Evolutionary conservation across 768 basidiomycete genomes (phyloP).

Genomic region (Trametes coccinea): DNA sequence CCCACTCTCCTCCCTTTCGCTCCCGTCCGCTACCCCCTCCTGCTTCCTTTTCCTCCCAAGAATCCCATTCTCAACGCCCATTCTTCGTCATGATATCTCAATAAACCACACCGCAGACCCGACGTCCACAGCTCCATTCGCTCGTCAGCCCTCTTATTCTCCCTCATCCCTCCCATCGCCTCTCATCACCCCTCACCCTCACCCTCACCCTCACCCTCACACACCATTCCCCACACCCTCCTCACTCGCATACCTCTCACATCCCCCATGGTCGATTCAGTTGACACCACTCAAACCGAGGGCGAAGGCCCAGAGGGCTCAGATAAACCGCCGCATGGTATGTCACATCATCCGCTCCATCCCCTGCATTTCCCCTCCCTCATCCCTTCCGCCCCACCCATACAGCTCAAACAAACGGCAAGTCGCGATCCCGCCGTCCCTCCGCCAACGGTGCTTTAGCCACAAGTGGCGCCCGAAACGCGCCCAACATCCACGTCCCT

Average conservation of each 20-base stretch:
- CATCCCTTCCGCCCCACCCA: constrained; percentile 8
- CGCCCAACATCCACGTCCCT: constrained; percentile 38
- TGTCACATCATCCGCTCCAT: constrained; percentile 2
- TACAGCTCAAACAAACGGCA: constrained; percentile 25
- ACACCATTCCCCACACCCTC: constrained; percentile 15
- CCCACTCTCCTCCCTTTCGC: constrained; percentile 2
- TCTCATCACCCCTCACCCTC: constrained; percentile 17
- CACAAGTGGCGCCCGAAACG: constrained; percentile 21
- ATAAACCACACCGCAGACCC: constrained; percentile 32
- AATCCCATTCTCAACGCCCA: constrained; percentile 29
- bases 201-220: not conserved
- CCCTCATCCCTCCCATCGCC: constrained; percentile 17
- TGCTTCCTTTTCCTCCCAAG: constrained; percentile 17
- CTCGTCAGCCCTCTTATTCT: constrained; percentile 13
- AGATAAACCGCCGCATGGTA: constrained; percentile 55
- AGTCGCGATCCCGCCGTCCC: constrained; percentile 19
- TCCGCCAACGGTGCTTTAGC: constrained; percentile 18
- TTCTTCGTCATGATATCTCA: constrained; percentile 39
- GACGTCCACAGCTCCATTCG: constrained; percentile 23
- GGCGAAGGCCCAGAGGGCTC: constrained; percentile 57
- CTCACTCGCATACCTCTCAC: constrained; percentile 22
- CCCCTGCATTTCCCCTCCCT: constrained; percentile 1
- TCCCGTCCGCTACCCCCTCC: not conserved
- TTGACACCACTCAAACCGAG: constrained; percentile 54
- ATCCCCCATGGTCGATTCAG: constrained; percentile 40